phyloP scores from a whole-genome alignment of 208 protist genomes.

The Leishmania tropica region DNA sequence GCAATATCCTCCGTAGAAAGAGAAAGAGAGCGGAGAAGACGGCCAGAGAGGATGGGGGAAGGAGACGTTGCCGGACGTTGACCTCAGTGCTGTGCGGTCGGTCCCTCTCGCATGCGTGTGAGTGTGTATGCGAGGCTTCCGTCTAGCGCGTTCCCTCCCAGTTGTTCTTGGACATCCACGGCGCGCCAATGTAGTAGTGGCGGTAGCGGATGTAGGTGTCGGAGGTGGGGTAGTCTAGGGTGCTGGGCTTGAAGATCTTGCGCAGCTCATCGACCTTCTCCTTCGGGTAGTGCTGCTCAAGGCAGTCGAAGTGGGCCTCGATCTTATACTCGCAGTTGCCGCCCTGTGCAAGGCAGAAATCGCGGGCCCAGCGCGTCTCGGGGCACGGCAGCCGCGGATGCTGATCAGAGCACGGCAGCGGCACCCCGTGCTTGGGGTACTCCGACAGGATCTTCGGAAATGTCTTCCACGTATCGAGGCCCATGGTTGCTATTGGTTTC shows the following conservation, averaged over 20 bases:
- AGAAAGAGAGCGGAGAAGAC: slow-evolving; percentile 1
- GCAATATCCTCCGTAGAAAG: background rate
- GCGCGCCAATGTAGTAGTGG: slow-evolving; percentile 76
- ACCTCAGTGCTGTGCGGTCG: background rate
- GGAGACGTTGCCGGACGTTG: background rate
- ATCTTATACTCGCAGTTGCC: slow-evolving; percentile 92
- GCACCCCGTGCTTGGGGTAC: slow-evolving; percentile 80
- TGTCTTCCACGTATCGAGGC: slow-evolving; percentile 85
- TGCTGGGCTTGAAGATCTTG: slow-evolving; percentile 84
- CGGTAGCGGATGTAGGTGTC: slow-evolving; percentile 87
- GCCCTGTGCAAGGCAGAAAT: slow-evolving; percentile 84
- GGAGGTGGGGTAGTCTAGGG: slow-evolving; percentile 83
- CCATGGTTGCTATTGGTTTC: slow-evolving; percentile 39
- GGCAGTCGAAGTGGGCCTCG: slow-evolving; percentile 91
- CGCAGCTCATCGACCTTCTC: slow-evolving; percentile 85
- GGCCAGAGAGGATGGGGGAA: background rate
- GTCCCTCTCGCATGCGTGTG: background rate
- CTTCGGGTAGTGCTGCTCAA: slow-evolving; percentile 82
- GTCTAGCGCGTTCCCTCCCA: slow-evolving; percentile 77
- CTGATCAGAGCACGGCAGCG: slow-evolving; percentile 84
- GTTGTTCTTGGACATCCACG: slow-evolving; percentile 75
- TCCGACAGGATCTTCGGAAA: slow-evolving; percentile 76
- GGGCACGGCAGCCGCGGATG: slow-evolving; percentile 76
- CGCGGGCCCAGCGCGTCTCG: slow-evolving; percentile 83
- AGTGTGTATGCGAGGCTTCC: background rate